Conservation (phyloP, 1,284 basidiomycete genomes). For the Rhodotorula sp. region DNA sequence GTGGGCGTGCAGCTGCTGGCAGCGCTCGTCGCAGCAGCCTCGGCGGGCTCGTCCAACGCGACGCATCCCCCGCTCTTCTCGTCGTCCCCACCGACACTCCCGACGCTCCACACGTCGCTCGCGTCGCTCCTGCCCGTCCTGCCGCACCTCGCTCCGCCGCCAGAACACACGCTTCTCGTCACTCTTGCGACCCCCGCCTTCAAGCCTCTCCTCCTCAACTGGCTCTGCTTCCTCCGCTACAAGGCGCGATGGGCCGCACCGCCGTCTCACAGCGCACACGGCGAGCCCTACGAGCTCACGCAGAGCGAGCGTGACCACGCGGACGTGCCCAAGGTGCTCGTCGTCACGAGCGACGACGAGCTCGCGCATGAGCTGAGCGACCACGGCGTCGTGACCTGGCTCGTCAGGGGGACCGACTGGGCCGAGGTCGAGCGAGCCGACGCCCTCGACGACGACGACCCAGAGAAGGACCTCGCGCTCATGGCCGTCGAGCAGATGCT, state of each 20-base stretch:
- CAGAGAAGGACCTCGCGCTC: constrained; percentile 5
- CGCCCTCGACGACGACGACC: constrained; percentile 15
- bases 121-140: constrained; percentile 39
- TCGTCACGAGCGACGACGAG: constrained; percentile 39
- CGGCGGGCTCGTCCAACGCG: constrained; percentile 6
- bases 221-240: constrained; percentile 42
- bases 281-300: constrained; percentile 10
- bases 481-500: constrained; percentile 12
- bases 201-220: constrained; percentile 43
- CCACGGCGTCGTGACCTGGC: constrained; percentile 35
- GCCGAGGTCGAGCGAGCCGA: constrained; percentile 19
- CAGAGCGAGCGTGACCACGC: neutral
- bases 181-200: constrained; percentile 42
- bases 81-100: constrained; percentile 16
- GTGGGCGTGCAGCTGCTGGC: neutral
- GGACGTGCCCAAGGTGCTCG: constrained; percentile 30
- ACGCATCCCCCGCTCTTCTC: constrained; percentile 20
- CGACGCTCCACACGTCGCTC: constrained; percentile 39
- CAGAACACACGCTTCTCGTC: constrained; percentile 39
- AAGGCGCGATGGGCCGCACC: constrained; percentile 33
- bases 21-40: neutral
- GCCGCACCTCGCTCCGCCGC: constrained; percentile 28
- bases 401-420: constrained; percentile 24
- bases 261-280: constrained; percentile 16
- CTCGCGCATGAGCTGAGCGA: constrained; percentile 34